Percentiles rank a stretch among this genome's conserved stretches.
Evolutionary conservation across 164 flowering plant species (phyloP).

Genomic region (Tetrastigma voinierianum): DNA sequence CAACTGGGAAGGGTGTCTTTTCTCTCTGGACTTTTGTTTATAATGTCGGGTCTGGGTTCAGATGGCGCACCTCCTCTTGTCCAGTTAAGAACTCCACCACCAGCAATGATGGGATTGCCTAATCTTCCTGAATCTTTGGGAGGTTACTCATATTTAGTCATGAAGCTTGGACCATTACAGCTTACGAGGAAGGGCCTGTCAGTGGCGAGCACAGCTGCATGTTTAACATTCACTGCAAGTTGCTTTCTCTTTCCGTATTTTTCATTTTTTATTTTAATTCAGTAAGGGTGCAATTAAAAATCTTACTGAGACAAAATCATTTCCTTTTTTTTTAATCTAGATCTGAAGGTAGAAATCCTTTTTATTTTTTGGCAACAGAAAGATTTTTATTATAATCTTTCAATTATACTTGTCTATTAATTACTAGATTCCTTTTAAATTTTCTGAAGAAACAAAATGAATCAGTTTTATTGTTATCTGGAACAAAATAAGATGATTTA

Average conservation of each 20-base stretch:
- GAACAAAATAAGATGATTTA: background rate
- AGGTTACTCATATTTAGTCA: conserved; percentile 73
- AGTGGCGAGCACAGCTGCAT: conserved; percentile 85
- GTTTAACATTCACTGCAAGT: conserved; percentile 84
- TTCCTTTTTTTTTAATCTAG: too few species aligned
- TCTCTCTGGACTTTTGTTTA: conserved; percentile 74
- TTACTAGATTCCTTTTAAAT: too few species aligned
- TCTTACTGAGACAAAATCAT: too few species aligned
- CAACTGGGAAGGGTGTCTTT: conserved; percentile 88
- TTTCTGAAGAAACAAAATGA: background rate
- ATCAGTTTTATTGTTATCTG: background rate
- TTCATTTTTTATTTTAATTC: too few species aligned
- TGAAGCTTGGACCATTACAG: conserved; percentile 84
- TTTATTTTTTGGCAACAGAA: too few species aligned
- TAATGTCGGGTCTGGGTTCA: conserved; percentile 77
- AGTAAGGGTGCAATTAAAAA: too few species aligned
- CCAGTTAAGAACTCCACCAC: conserved; percentile 78
- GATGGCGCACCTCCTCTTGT: conserved; percentile 78
- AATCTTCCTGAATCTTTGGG: conserved; percentile 56
- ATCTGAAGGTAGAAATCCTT: too few species aligned
- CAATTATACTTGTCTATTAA: too few species aligned
- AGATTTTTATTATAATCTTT: too few species aligned
- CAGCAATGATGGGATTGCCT: conserved; percentile 65
- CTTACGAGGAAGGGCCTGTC: conserved; percentile 90
- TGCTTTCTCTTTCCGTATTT: background rate